phyloP scores from a whole-genome alignment of 495 filamentous ascomycete species.

The Lasiosphaeris hirsuta region DNA sequence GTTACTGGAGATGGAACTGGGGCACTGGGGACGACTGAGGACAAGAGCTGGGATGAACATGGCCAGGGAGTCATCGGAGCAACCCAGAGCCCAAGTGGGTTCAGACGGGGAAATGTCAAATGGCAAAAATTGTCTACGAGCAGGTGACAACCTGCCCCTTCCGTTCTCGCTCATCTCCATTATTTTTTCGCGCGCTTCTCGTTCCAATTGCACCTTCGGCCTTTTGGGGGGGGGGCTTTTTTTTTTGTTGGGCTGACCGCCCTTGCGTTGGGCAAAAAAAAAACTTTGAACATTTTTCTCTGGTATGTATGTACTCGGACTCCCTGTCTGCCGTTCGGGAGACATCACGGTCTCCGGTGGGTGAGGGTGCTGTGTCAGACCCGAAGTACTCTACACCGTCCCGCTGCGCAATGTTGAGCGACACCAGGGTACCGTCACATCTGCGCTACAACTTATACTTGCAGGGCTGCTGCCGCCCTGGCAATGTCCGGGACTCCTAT shows the following conservation, averaged over 20 bases:
- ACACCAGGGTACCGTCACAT: constrained; percentile 5
- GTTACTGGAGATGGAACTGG: not conserved
- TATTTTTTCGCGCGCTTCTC: too few relatives aligned
- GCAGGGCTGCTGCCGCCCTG: not conserved
- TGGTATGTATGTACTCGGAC: constrained; percentile 1
- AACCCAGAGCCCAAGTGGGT: not conserved
- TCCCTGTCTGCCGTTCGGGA: not conserved
- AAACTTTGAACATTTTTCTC: not conserved
- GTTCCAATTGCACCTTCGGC: too few relatives aligned
- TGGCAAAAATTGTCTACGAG: not conserved
- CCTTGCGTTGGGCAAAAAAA: not conserved
- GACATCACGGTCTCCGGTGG: constrained; percentile 10
- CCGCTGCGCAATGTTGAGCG: constrained; percentile 7
- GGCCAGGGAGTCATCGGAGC: not conserved
- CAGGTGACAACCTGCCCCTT: not conserved
- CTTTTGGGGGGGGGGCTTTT: not conserved
- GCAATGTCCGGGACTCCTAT: constrained; percentile 11
- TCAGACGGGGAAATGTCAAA: not conserved
- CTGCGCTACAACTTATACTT: not conserved
- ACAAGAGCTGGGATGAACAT: not conserved
- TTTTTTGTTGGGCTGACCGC: constrained; percentile 4
- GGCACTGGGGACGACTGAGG: not conserved
- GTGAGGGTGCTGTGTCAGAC: constrained; percentile 13
- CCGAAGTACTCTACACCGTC: constrained; percentile 8
- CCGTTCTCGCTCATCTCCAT: not conserved